phyloP scores from a whole-genome alignment of 2,329 filamentous ascomycete genomes.

The Lachnellula hyalina region DNA sequence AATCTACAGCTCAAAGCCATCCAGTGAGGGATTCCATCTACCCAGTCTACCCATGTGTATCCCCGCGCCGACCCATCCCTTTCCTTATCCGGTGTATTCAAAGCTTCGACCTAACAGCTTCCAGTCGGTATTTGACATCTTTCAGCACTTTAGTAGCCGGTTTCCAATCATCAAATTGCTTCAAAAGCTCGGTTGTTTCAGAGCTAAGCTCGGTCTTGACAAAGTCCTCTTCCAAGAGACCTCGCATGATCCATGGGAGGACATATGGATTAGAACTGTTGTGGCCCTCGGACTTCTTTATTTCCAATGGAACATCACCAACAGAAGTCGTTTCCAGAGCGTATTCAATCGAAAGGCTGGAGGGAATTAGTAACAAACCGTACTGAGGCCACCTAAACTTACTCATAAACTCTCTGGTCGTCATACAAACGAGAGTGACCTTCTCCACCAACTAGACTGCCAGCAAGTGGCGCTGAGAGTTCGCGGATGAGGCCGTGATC shows the following conservation, averaged over 20 bases:
- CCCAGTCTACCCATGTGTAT: neutral
- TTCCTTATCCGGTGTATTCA: conserved; percentile 13
- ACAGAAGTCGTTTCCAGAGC: conserved; percentile 65
- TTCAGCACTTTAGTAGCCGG: conserved; percentile 85
- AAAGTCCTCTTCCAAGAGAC: conserved; percentile 83
- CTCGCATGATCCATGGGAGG: conserved; percentile 92
- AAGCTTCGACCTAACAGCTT: conserved; percentile 84
- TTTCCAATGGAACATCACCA: conserved; percentile 41
- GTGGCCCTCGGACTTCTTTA: conserved; percentile 45
- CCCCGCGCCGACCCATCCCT: neutral
- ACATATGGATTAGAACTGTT: conserved; percentile 75
- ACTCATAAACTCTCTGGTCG: conserved; percentile 78
- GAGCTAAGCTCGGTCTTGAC: conserved; percentile 73
- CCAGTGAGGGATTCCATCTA: neutral
- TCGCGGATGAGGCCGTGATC: conserved; percentile 93
- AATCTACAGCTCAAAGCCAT: conserved; percentile 1
- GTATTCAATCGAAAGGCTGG: conserved; percentile 63
- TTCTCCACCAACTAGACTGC: conserved; percentile 85
- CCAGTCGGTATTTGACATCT: conserved; percentile 91
- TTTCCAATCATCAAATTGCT: conserved; percentile 90
- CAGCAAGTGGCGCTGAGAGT: conserved; percentile 80
- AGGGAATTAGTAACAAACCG: neutral
- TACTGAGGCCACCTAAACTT: conserved; percentile 29
- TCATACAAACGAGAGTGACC: conserved; percentile 93
- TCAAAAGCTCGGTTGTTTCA: conserved; percentile 75